phyloP scores from a whole-genome alignment of 345 rosid genomes.

The Arabidopsis suecica region DNA sequence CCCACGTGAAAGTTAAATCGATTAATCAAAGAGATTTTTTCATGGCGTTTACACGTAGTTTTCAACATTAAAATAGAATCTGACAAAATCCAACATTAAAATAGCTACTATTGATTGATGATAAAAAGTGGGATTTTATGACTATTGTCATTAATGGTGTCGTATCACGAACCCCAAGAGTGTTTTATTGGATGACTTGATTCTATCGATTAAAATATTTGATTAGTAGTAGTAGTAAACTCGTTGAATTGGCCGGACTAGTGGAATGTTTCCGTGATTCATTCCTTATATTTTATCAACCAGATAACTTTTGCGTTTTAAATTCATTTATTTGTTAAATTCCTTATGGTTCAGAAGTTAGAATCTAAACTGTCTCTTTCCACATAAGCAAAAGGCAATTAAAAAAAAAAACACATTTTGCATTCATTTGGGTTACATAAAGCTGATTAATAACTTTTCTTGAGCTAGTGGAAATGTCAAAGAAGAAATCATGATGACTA shows the following conservation, averaged over 20 bases:
- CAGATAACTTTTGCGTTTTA: neutral
- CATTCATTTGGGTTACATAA: constrained; percentile 3
- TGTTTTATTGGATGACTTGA: constrained; percentile 30
- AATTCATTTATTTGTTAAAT: neutral
- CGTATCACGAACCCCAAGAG: constrained; percentile 22
- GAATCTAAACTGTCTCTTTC: neutral
- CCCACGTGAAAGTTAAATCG: constrained; percentile 4
- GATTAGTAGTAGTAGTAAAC: neutral
- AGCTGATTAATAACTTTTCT: constrained; percentile 9
- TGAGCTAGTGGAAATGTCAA: constrained; percentile 32
- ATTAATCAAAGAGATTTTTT: neutral
- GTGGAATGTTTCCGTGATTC: neutral
- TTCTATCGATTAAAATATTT: constrained; percentile 4
- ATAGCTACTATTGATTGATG: constrained; percentile 5
- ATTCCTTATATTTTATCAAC: neutral
- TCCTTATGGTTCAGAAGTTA: neutral
- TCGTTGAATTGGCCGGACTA: neutral
- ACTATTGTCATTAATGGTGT: constrained; percentile 26
- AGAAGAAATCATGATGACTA: constrained; percentile 26
- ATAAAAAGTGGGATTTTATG: constrained; percentile 9
- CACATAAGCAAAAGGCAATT: neutral
- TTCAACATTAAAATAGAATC: constrained; percentile 16
- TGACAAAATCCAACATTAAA: constrained; percentile 20
- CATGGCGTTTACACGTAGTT: constrained; percentile 12
- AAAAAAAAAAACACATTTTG: neutral